These are phyloP conservation scores for Delonix regia DNA, from an alignment of 306 rosid genomes.

Conservation along the genomic window DNA sequence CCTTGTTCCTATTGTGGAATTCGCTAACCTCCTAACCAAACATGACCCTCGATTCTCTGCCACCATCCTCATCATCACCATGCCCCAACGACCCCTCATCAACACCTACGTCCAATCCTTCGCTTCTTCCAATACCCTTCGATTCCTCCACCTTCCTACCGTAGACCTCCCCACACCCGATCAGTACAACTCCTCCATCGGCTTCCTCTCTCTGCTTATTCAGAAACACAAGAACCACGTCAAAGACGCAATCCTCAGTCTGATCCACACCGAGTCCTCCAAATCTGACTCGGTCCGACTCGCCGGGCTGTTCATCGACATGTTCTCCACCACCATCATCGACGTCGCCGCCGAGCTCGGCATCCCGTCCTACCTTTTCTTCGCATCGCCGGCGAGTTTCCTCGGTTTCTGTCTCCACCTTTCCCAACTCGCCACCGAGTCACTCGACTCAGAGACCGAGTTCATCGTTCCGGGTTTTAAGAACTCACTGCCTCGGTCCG, in stretches of 20 bases:
- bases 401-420: conserved; percentile 52
- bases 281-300: conserved; percentile 27
- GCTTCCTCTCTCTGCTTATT: conserved; percentile 33
- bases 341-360: conserved; percentile 63
- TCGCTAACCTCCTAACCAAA: conserved; percentile 54
- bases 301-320: conserved; percentile 54
- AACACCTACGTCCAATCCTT: conserved; percentile 47
- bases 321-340: conserved; percentile 53
- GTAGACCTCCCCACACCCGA: conserved; percentile 50
- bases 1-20: conserved; percentile 58
- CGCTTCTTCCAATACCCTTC: conserved; percentile 37
- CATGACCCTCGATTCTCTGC: conserved; percentile 54
- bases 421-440: conserved; percentile 1
- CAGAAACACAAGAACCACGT: conserved; percentile 45
- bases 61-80: conserved; percentile 54
- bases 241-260: conserved; percentile 32
- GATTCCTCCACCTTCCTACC: conserved; percentile 46
- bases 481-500: conserved; percentile 41
- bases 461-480: conserved; percentile 42
- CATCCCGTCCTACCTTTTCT: conserved; percentile 61
- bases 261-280: conserved; percentile 21
- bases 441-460: conserved; percentile 30
- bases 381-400: conserved; percentile 57
- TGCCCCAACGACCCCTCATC: conserved; percentile 50
- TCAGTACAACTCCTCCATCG: conserved; percentile 40